Evolutionary conservation across 2,329 filamentous ascomycete species (phyloP), one percentile per base, ranked within the genome.

Genomic region (Aspergillus tubingensis): DNA sequence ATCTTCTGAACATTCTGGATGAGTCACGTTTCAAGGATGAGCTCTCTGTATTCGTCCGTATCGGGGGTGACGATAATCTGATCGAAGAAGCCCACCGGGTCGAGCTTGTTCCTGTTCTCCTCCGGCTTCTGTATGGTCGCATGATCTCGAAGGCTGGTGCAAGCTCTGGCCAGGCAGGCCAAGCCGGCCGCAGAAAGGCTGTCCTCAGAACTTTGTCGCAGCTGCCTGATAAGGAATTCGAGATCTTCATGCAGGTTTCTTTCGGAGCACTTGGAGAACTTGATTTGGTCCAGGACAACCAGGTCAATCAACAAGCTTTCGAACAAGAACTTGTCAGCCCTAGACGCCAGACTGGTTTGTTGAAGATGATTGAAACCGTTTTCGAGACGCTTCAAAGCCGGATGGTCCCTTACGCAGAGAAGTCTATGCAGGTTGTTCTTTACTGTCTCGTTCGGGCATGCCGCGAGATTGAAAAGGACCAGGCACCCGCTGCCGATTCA

Each of bases 11-110:
- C 68, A 82, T 99, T 2, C 84, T 98, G 8, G 95, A 99, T 66
- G 95, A 98, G 64, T 88, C 91, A 23, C 86, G 91, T 52, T 96
- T 98, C 78, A 91, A 92, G 71, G 95, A 98, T 70, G 94, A 98
- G 73, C 83, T 99, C n/a, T 89, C 92, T 0, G 87, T 95, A 4
- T 90, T 99, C 65, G 84, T 99, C 56, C 89, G 92, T 70, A 85
- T 89, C 15, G 88, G 91, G 17, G 72, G 79, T 23, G 80, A 86
- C 41, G 81, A 85, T 62, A 87, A 87, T 59, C 78, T 88, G 57
- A 89, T 97, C 65, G 87, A 88, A 66, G 80, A 87, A 6, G 86
- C 89, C 54, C 92, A 99, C 71, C 86, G 90, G 8, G 70, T 80
- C 3, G 85, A 87, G 49, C 77, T 97, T 38, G 91, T 98, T 83